phyloP scores from a whole-genome alignment of 2,329 filamentous ascomycete species.

The Colletotrichum gloeosporioides region DNA sequence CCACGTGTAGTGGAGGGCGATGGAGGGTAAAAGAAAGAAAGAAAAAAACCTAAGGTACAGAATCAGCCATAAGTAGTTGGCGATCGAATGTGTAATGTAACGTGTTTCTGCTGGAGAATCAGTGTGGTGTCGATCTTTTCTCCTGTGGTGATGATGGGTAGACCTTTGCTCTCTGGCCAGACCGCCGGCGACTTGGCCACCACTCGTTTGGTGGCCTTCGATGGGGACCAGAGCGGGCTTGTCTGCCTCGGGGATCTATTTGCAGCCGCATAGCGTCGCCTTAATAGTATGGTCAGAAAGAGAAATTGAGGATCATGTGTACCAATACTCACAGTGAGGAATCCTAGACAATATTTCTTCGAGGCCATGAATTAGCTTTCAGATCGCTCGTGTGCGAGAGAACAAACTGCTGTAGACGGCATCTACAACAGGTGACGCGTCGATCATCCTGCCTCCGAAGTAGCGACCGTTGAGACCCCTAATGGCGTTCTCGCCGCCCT shows the following conservation, averaged over 20 bases:
- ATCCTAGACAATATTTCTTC: slow-evolving; percentile 54
- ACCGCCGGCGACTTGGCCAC: neutral
- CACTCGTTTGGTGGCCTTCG: neutral
- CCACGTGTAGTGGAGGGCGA: slow-evolving; percentile 9
- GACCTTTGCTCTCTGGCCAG: neutral
- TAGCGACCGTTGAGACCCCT: slow-evolving; percentile 96
- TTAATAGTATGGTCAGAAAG: neutral
- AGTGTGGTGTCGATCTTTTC: slow-evolving; percentile 13
- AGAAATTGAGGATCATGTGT: neutral
- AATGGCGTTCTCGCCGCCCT: slow-evolving; percentile 96
- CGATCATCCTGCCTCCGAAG: slow-evolving; percentile 92
- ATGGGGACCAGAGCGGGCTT: neutral
- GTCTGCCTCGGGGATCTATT: neutral
- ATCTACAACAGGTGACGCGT: slow-evolving; percentile 94
- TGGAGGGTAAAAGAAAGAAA: neutral
- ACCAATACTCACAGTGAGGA: neutral
- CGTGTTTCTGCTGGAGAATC: slow-evolving; percentile 19
- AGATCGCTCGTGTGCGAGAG: slow-evolving; percentile 83
- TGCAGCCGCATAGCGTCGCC: neutral
- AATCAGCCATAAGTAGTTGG: slow-evolving; percentile 22
- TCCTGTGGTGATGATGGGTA: slow-evolving; percentile 12
- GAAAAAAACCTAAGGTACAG: slow-evolving; percentile 25
- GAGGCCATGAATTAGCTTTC: slow-evolving; percentile 61
- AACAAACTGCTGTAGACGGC: slow-evolving; percentile 60
- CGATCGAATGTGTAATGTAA: neutral